Conservation (phyloP, 1,284 basidiomycete genomes). For the Cerioporus squamosus region DNA sequence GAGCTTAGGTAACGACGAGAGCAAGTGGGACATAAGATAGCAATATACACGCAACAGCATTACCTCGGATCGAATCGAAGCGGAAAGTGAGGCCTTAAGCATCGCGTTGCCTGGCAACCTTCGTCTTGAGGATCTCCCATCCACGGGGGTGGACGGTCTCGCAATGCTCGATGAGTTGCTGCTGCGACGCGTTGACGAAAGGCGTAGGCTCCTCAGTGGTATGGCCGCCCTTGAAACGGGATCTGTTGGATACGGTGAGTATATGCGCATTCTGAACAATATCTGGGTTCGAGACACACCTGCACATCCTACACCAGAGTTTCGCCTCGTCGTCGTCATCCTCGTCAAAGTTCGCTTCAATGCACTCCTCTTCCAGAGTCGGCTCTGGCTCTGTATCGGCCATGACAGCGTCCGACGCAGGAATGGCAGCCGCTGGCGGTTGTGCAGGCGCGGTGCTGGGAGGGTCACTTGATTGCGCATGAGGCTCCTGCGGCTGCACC, state of each 20-base stretch:
- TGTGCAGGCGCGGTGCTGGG: not conserved
- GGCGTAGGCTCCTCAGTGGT: slow-evolving; percentile 36
- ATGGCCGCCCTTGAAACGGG: slow-evolving; percentile 35
- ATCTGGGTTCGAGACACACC: slow-evolving; percentile 41
- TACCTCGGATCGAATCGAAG: too few relatives aligned
- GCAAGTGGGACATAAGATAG: too few relatives aligned
- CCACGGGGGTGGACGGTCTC: slow-evolving; percentile 28
- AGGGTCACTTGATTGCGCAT: too few relatives aligned
- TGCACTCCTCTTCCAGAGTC: slow-evolving; percentile 43
- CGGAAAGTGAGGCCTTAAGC: too few relatives aligned
- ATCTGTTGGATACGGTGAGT: slow-evolving; percentile 22
- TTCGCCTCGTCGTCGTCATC: slow-evolving; percentile 43
- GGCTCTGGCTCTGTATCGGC: slow-evolving; percentile 33
- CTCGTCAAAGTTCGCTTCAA: slow-evolving; percentile 48
- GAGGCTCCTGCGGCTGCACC: too few relatives aligned
- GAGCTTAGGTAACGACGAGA: too few relatives aligned
- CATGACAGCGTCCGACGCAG: slow-evolving; percentile 29
- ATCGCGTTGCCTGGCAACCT: slow-evolving; percentile 11
- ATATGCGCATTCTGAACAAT: not conserved
- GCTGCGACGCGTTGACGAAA: slow-evolving; percentile 33
- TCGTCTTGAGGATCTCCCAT: slow-evolving; percentile 27
- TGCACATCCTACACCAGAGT: slow-evolving; percentile 50
- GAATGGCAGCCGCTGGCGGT: slow-evolving; percentile 2
- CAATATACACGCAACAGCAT: too few relatives aligned
- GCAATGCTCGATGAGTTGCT: slow-evolving; percentile 34